Evolutionary conservation across 352 stramenopile genomes (phyloP).

Genomic region (Peronospora farinosa): DNA sequence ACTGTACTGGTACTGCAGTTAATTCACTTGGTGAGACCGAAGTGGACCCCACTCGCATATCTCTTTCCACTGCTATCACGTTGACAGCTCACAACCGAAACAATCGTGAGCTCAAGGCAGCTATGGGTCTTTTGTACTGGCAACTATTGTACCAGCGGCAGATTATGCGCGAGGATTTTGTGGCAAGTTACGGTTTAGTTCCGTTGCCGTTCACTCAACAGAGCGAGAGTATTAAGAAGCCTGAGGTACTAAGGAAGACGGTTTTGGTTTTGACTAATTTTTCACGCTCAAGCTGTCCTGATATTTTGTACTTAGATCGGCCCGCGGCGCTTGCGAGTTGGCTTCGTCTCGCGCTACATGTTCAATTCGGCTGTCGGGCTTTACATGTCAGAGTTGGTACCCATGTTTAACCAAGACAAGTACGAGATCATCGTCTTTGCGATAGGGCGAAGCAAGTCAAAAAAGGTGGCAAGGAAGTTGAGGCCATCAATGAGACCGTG

Average conservation of each 20-base stretch:
- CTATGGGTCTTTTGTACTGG: slow-evolving; percentile 49
- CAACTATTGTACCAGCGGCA: slow-evolving; percentile 34
- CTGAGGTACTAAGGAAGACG: slow-evolving; percentile 11
- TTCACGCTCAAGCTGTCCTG: not conserved
- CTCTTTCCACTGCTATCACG: slow-evolving; percentile 50
- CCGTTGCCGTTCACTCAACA: slow-evolving; percentile 30
- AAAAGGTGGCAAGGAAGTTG: slow-evolving; percentile 40
- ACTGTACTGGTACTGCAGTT: slow-evolving; percentile 14
- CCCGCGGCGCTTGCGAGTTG: slow-evolving; percentile 41
- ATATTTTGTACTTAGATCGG: slow-evolving; percentile 22
- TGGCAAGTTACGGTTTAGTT: slow-evolving; percentile 42
- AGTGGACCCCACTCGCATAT: slow-evolving; percentile 47
- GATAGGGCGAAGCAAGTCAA: slow-evolving; percentile 51
- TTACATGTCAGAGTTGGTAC: slow-evolving; percentile 61
- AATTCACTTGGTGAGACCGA: slow-evolving; percentile 28
- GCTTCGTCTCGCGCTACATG: slow-evolving; percentile 63
- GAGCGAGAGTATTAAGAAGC: slow-evolving; percentile 10
- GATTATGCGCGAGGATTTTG: slow-evolving; percentile 35
- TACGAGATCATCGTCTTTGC: slow-evolving; percentile 71
- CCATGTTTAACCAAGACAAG: slow-evolving; percentile 42
- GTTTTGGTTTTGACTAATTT: not conserved
- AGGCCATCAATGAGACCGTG: slow-evolving; percentile 45
- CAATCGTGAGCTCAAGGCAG: slow-evolving; percentile 54
- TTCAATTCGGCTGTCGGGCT: slow-evolving; percentile 44
- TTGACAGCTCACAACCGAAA: slow-evolving; percentile 64